These are phyloP conservation scores for Ophiostoma sp. DNA, from an alignment of 2,329 filamentous ascomycete species.

Conservation along the genomic window DNA sequence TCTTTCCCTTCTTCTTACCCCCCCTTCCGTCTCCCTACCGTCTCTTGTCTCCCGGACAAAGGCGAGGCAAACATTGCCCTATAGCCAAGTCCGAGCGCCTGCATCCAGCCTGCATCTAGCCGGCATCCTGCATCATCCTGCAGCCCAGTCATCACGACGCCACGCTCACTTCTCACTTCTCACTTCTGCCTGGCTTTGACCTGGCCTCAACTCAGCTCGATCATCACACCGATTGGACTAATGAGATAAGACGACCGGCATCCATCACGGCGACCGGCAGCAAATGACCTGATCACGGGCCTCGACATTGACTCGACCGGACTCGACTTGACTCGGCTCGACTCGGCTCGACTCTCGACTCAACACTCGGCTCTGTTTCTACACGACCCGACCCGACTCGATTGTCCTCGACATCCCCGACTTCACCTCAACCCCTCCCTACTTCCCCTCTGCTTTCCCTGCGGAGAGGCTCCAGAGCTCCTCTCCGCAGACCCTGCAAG, in stretches of 20 bases:
- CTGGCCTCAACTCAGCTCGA: too few species aligned
- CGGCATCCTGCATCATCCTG: neutral
- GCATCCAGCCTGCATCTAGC: neutral
- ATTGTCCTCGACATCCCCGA: neutral
- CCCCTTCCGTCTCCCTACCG: neutral
- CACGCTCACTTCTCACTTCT: too few species aligned
- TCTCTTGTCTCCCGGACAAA: constrained; percentile 10
- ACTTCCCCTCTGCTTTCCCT: constrained; percentile 16
- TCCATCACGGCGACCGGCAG: neutral
- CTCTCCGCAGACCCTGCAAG: constrained; percentile 22
- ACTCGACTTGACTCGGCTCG: neutral
- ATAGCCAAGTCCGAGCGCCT: neutral
- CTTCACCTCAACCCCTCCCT: neutral
- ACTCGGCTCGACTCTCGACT: neutral
- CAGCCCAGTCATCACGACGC: neutral
- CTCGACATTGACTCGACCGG: neutral
- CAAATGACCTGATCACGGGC: constrained; percentile 9
- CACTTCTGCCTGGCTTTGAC: neutral
- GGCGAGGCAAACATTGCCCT: constrained; percentile 8
- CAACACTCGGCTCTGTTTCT: neutral
- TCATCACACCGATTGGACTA: too few species aligned
- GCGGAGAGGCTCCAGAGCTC: constrained; percentile 26
- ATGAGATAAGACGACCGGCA: neutral
- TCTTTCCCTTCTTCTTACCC: neutral
- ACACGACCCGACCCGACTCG: neutral